Base-by-base conservation (phyloP, 1,284 basidiomycete species). In the Cutaneotrichosporon sp. region DNA sequence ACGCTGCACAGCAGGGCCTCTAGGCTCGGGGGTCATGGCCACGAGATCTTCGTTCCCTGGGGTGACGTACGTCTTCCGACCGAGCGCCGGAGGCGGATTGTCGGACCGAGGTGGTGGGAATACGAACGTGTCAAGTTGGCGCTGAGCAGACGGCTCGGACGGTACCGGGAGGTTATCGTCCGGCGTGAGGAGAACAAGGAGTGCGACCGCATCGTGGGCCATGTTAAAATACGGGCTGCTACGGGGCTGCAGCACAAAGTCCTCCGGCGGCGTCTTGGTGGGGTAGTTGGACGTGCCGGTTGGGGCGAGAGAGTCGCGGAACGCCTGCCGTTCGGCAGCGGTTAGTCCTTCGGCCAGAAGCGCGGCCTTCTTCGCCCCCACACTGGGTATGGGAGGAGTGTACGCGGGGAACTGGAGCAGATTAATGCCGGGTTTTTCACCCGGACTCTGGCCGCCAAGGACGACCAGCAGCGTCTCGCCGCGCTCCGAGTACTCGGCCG, bases 231-330 rank as follows among this genome's bases (percentile, higher is more conserved):
- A 89, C 1, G 92, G 91, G 65, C 78, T 90, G 32, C 83, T 81
- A 56, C 85, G 84, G 0, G 93, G 90, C 18, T 92, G 76, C 22
- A 94, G 83, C 13, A 91, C 76, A 74, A 90, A 93, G 73, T 96
- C 92, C 72, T 94, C 89, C 5, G 88, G 84, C 0, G 86, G 78
- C 1, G 86, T 86, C 7, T 80, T 73, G 0, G 87, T 87, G 8
- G 83, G 81, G 70, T 91, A 92, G 61, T 86, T 84, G 63, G 86
- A 86, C 3, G 84, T 82, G 47, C 87, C 84, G 2, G 81, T 82
- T 2, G 87, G 85, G 2, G 82, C 75, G 9, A 92, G 79, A 8
- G 87, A 88, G 58, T 85, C 82, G 51, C 85, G 82, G 82, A 89
- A 89, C 0, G 87, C 87, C n/a, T 85, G 80, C 52, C 89, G 83